A percentile compares a stretch with the other conserved stretches of the same genome.
Evolutionary conservation across 139 green algal genomes (phyloP).

Genomic region (Chlamydomonas sp.): DNA sequence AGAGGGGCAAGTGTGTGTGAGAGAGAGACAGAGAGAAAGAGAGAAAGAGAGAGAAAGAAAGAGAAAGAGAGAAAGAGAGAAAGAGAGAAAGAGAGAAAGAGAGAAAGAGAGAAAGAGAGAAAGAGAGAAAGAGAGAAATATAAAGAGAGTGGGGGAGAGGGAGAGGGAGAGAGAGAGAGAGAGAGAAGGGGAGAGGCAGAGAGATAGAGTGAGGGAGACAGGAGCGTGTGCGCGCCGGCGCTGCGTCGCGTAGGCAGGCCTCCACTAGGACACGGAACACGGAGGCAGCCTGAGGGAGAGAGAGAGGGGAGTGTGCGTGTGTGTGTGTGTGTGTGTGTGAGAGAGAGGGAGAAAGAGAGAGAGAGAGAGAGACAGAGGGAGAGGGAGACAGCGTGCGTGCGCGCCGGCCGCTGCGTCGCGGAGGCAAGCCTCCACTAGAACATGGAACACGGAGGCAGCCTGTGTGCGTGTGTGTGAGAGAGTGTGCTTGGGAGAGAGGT

Average conservation of each 20-base stretch:
- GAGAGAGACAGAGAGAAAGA: neutral
- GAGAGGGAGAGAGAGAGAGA: neutral
- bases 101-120: neutral
- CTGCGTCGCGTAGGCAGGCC: constrained; percentile 40
- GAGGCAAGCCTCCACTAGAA: constrained; percentile 39
- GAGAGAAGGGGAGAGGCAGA: neutral
- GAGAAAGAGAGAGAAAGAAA: constrained; percentile 2
- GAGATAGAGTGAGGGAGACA: neutral
- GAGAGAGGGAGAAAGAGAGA: neutral
- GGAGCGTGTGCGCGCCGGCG: constrained; percentile 6
- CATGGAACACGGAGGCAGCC: constrained; percentile 35
- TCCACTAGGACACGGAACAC: constrained; percentile 42
- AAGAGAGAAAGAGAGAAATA: neutral
- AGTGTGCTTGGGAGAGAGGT: too few relatives aligned
- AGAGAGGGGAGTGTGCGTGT: neutral
- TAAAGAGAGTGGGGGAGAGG: neutral
- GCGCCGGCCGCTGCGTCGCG: constrained; percentile 41
- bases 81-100: neutral
- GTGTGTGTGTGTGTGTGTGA: too few relatives aligned
- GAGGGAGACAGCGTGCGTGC: constrained; percentile 10
- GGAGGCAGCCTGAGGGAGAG: constrained; percentile 15
- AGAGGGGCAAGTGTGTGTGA: neutral
- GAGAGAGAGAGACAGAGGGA: neutral
- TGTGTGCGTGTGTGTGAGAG: neutral
- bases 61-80: neutral